A percentile compares a stretch with the other conserved stretches of the same genome.
Evolutionary conservation across 2,329 filamentous ascomycete genomes (phyloP).

Genomic region (Aureobasidium sp.): DNA sequence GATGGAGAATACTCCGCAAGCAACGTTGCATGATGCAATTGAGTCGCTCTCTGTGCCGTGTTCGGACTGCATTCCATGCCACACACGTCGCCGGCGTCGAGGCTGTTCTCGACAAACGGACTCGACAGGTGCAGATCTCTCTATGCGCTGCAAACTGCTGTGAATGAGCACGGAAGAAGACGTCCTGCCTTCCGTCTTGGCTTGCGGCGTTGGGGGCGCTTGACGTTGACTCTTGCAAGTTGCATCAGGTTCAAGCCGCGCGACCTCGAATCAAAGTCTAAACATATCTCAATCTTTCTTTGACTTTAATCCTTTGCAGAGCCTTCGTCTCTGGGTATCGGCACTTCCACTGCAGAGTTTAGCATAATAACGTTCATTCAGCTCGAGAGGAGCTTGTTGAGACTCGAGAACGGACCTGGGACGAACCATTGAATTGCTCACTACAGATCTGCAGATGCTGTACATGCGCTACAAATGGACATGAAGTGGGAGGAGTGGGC

Average conservation of each 20-base stretch:
- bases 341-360: not conserved
- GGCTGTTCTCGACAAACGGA: not conserved
- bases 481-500: not conserved
- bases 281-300: not conserved
- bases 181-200: not conserved
- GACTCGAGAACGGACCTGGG: not conserved
- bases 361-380: not conserved
- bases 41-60: not conserved
- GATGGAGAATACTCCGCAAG: not conserved
- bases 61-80: not conserved
- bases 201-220: no score
- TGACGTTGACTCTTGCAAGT: not conserved
- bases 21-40: not conserved
- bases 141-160: not conserved
- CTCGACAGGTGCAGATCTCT: not conserved
- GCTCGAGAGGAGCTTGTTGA: not conserved
- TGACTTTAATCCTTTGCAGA: not conserved
- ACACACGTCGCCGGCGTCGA: not conserved
- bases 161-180: not conserved
- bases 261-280: not conserved
- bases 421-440: not conserved
- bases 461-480: not conserved
- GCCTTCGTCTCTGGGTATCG: not conserved
- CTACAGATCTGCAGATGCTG: not conserved
- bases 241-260: not conserved